Evolutionary conservation across 1,139 yeast genomes (phyloP), one percentile per base, ranked within the genome.

Genomic region (Candida sanyaensis): DNA sequence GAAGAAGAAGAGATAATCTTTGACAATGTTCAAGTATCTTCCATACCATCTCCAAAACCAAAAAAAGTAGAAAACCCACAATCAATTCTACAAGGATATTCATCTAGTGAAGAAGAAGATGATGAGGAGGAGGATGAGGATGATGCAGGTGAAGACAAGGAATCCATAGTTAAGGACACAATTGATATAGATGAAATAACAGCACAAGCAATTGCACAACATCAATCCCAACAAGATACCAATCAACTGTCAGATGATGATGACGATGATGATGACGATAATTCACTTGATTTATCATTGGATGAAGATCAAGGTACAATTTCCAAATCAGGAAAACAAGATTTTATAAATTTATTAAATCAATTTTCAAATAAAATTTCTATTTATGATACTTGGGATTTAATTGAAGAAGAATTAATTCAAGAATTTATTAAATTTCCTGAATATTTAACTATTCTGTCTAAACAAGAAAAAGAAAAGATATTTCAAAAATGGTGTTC

Each of bases 381-480:
- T 5, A 43, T 60, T 24, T 70, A 62, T 53, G 73, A 73, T 39
- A 67, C 76, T 2, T 75, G 78, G 75, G 61, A 61, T 43, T 50
- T 75, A 27, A 65, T 74, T 0, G 73, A 73, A 50, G 78, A 74
- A 45, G 73, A 69, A 27, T 54, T 69, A 13, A 59, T 71, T 9
- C 43, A 56, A 2, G 67, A 66, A 17, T 58, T 75, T 21, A 64
- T 62, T 8, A 59, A 60, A 37, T 48, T 55, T 33, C 71, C 77
- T 1, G 65, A 60, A n/a, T 74, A 58, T 54, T 73, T 62, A 50
- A 54, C 64, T 2, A 53, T 71, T 3, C 49, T 50, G 2, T 56
- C 59, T 21, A 50, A 54, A 4, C 41, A 49, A 1, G 54, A 57
- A 34, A 53, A 68, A 44, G 73, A 68, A 48, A 50, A 45, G 5